Percentiles rank a stretch among this genome's conserved stretches.
These are phyloP conservation scores for Umbelopsis sp. DNA, from an alignment of 192 early-diverging fungal species.

Conservation along the genomic window DNA sequence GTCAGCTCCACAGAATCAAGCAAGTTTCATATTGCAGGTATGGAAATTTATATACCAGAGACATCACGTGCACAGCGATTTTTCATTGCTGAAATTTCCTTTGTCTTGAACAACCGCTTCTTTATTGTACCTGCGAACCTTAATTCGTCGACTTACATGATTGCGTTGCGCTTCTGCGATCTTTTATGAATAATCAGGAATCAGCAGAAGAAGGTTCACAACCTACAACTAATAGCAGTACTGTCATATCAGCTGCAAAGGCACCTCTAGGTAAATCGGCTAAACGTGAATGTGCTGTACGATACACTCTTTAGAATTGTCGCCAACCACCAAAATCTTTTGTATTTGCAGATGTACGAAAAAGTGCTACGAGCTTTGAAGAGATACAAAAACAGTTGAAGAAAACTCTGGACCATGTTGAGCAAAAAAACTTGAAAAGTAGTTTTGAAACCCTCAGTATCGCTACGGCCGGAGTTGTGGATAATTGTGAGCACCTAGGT, in stretches of 20 bases:
- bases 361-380: conserved; percentile 35
- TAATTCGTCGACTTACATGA: background rate
- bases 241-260: background rate
- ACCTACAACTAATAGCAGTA: background rate
- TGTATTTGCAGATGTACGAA: background rate
- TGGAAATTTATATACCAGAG: background rate
- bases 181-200: background rate
- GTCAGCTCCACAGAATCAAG: background rate
- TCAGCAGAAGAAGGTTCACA: background rate
- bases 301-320: background rate
- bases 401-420: conserved; percentile 64
- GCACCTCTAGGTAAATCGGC: background rate
- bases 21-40: background rate
- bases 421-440: conserved; percentile 59
- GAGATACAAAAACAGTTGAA: conserved; percentile 68
- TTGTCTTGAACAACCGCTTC: background rate
- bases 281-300: background rate
- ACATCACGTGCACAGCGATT: background rate
- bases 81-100: background rate
- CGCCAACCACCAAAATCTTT: background rate
- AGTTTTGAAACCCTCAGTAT: conserved; percentile 73
- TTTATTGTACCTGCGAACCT: background rate
- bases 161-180: background rate
- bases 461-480: conserved; percentile 65
- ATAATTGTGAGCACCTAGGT: conserved; percentile 69